Conservation (phyloP, 768 basidiomycete species). For the Naematelia aurantialba region DNA sequence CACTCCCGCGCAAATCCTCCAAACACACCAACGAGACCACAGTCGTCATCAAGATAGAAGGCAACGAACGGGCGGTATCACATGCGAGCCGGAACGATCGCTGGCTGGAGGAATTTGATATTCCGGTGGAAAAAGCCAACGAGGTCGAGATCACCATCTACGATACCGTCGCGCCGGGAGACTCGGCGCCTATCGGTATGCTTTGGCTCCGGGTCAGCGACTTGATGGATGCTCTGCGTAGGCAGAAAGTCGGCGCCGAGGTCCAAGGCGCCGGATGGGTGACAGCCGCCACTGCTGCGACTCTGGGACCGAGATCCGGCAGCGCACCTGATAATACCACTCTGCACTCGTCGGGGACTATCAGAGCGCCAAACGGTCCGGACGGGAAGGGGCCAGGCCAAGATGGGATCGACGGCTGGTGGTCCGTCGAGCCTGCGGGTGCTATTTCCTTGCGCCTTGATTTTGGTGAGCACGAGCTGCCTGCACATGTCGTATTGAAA, state of each 20-base stretch:
- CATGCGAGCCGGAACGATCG: conserved; percentile 90
- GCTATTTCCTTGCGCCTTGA: conserved; percentile 81
- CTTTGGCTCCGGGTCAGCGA: conserved; percentile 93
- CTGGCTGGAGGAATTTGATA: conserved; percentile 97
- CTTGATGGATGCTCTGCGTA: conserved; percentile 83
- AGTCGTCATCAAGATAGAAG: conserved; percentile 93
- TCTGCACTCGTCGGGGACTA: conserved; percentile 35
- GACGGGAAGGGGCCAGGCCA: conserved; percentile 32
- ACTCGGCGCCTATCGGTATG: conserved; percentile 85
- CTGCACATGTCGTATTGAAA: too few species aligned
- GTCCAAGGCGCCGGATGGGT: conserved; percentile 76
- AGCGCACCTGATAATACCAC: conserved; percentile 38
- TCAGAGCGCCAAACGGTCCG: conserved; percentile 22
- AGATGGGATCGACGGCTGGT: conserved; percentile 95
- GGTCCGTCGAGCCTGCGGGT: conserved; percentile 95
- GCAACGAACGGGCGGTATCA: conserved; percentile 83
- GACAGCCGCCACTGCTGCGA: conserved; percentile 61
- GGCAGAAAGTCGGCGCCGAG: conserved; percentile 87
- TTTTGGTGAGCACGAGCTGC: conserved; percentile 80
- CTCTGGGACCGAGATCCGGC: conserved; percentile 51
- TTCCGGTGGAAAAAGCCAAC: conserved; percentile 94
- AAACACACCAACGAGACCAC: conserved; percentile 78
- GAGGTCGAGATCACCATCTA: conserved; percentile 96
- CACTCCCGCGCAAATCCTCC: conserved; percentile 72
- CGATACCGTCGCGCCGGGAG: conserved; percentile 74